Evolutionary conservation across 495 filamentous ascomycete genomes (phyloP).

Genomic region (Letharia columbiana): DNA sequence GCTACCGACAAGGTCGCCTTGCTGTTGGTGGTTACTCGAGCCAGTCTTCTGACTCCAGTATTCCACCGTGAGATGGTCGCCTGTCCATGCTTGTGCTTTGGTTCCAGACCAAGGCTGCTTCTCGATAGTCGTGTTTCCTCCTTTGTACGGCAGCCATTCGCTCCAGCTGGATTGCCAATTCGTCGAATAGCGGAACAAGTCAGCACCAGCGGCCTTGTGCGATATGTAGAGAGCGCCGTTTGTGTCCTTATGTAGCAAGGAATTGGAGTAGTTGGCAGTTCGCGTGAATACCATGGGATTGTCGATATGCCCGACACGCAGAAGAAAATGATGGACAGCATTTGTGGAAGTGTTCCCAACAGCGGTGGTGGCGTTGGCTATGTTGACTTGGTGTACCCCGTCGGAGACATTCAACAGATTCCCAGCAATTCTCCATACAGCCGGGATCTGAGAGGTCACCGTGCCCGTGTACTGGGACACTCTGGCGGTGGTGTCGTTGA

Average conservation of each 20-base stretch:
- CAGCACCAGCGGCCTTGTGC: constrained; percentile 51
- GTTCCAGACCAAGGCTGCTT: constrained; percentile 44
- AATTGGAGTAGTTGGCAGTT: constrained; percentile 47
- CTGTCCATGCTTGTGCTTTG: constrained; percentile 47
- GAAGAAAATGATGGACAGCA: constrained; percentile 37
- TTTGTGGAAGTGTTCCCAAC: constrained; percentile 33
- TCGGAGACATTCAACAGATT: constrained; percentile 40
- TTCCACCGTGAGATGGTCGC: constrained; percentile 52
- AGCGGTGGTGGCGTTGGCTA: constrained; percentile 38
- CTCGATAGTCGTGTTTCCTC: constrained; percentile 33
- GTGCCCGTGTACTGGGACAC: constrained; percentile 32
- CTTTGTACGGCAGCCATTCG: constrained; percentile 44
- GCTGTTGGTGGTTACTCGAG: constrained; percentile 49
- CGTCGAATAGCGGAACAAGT: constrained; percentile 48
- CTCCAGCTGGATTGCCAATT: constrained; percentile 49
- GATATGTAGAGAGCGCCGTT: constrained; percentile 35
- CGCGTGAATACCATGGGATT: constrained; percentile 44
- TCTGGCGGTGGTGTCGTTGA: constrained; percentile 19
- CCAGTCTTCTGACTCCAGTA: constrained; percentile 55
- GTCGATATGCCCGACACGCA: constrained; percentile 37
- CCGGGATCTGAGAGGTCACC: constrained; percentile 27
- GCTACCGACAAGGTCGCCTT: constrained; percentile 43
- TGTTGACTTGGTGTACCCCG: constrained; percentile 39
- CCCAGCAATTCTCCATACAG: constrained; percentile 32
- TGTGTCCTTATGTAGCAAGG: constrained; percentile 35